phyloP scores from a whole-genome alignment of 305 asterid genomes.

The Galium porrigens region DNA sequence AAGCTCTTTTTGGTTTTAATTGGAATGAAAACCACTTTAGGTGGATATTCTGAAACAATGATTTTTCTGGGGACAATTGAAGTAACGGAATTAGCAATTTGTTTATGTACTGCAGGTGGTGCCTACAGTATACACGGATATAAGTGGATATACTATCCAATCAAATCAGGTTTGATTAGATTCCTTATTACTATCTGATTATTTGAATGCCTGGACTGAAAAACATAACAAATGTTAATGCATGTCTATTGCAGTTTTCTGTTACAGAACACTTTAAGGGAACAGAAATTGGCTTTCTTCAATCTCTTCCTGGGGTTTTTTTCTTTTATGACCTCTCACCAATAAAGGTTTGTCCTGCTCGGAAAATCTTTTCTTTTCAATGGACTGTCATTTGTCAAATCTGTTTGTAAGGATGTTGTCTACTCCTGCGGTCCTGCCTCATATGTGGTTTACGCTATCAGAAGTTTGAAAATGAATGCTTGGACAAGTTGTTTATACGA shows the following conservation, averaged over 20 bases:
- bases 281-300: conserved; percentile 47
- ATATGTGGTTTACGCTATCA: background rate
- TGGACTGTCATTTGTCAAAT: background rate
- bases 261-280: conserved; percentile 86
- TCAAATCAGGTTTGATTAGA: conserved; percentile 64
- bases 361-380: background rate
- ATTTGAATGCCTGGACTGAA: conserved; percentile 5
- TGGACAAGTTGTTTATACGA: background rate
- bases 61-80: background rate
- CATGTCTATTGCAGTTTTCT: conserved; percentile 54
- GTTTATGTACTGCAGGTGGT: conserved; percentile 56
- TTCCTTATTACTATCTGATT: background rate
- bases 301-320: conserved; percentile 77
- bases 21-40: background rate
- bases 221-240: conserved; percentile 17
- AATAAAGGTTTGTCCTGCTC: conserved; percentile 43
- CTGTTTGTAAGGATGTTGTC: background rate
- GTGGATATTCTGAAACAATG: background rate
- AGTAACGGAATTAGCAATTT: background rate
- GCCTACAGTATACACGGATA: conserved; percentile 80
- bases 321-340: conserved; percentile 90
- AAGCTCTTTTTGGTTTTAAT: background rate
- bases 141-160: conserved; percentile 55
- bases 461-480: background rate
- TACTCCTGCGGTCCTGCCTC: background rate